Evolutionary conservation across 2,329 filamentous ascomycete genomes (phyloP).

Genomic region (Beauveria bassiana): DNA sequence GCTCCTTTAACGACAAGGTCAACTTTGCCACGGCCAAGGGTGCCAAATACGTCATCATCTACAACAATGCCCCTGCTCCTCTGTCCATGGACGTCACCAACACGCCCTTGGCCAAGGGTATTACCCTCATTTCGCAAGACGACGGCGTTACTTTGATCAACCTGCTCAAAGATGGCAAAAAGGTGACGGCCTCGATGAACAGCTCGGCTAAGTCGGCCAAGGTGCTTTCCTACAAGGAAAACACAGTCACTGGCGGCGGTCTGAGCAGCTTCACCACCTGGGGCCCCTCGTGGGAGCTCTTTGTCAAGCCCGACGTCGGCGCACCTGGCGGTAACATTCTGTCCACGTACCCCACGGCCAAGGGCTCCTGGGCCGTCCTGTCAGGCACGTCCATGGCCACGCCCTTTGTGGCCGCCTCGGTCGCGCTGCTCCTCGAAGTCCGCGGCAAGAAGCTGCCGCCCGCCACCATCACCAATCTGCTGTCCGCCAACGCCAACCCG

Average conservation of each 20-base stretch:
- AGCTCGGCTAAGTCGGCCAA: conserved; percentile 28
- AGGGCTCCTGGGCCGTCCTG: conserved; percentile 42
- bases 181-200: conserved; percentile 36
- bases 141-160: conserved; percentile 38
- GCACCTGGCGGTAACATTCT: conserved; percentile 50
- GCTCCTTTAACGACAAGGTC: conserved; percentile 47
- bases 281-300: conserved; percentile 54
- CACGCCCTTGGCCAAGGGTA: conserved; percentile 23
- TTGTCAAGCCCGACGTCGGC: conserved; percentile 48
- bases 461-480: conserved; percentile 38
- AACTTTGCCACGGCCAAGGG: conserved; percentile 45
- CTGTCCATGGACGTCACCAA: conserved; percentile 27
- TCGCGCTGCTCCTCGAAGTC: conserved; percentile 45
- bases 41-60: conserved; percentile 53
- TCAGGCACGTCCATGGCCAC: conserved; percentile 56
- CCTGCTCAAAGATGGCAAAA: conserved; percentile 33
- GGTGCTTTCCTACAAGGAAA: conserved; percentile 25
- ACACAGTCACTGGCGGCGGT: conserved; percentile 41
- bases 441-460: conserved; percentile 45
- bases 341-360: conserved; percentile 43
- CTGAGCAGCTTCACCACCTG: conserved; percentile 47
- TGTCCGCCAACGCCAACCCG: conserved; percentile 42
- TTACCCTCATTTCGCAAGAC: conserved; percentile 33
- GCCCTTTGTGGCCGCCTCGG: conserved; percentile 46
- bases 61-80: conserved; percentile 42